Evolutionary conservation across 257 asterid genomes (phyloP), one percentile per base, ranked within the genome.

Genomic region (Anisodus acutangulus): DNA sequence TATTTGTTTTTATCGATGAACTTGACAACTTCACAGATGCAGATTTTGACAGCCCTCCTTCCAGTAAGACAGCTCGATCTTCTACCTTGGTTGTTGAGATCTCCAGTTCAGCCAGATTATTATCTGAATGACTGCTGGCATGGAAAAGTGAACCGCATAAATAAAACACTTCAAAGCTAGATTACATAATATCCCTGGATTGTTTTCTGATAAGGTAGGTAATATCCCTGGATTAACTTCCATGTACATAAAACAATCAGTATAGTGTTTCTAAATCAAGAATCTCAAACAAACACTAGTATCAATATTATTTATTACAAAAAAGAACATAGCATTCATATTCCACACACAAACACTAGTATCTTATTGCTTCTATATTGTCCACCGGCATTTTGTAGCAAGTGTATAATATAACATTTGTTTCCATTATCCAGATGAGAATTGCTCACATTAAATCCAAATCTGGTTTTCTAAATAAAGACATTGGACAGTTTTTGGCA

Each of bases 31-130:
- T 94, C 63, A 88, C 22, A 15, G 98, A 91, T 10, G 93, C 89
- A 26, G 97, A 89, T 90, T 92, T 93, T 83, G 95, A 37, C 37
- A 93, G 93, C 74, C 98, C 97, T 26, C 97, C 98, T 91, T 96
- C 99, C 90, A 94, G 87, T 88, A 96, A 84, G 84, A 89, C 91
- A 83, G 93, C 90, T 41, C 93, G 94, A 55, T 94, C 98, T 84
- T 94, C 98, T 81, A 94, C 99, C 86, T 92, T 94, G 87, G 85
- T 86, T 53, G 95, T 53, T 83, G 89, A 94, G 88, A 81, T 88
- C 80, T 85, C 95, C 86, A 92, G 83, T 85, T 90, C 97, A 84
- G 55, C 93, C 86, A 94, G 87, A 86, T 95, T 93, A 88, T 86
- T 91, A 88, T 96, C 98, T 55, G 98, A 90, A 88, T 94, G 98